Percentiles rank a stretch among this genome's conserved stretches.
These are phyloP conservation scores for Coriaria nepalensis DNA, from an alignment of 306 rosid genomes.

Conservation along the genomic window DNA sequence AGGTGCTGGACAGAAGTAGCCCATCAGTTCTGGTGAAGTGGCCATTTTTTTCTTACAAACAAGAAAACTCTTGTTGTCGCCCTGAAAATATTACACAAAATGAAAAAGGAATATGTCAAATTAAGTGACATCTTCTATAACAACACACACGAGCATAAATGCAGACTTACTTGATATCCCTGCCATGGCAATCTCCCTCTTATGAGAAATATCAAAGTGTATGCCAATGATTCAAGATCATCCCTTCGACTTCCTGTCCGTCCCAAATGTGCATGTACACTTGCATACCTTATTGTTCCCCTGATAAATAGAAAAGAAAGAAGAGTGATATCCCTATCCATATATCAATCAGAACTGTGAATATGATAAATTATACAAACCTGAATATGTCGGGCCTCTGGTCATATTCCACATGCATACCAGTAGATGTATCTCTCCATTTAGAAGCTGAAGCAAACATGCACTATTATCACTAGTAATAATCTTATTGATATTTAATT, in stretches of 20 bases:
- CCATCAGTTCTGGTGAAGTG: constrained; percentile 81
- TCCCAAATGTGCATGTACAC: constrained; percentile 95
- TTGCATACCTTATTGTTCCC: constrained; percentile 93
- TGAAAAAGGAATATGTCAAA: constrained; percentile 1
- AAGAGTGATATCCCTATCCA: no score
- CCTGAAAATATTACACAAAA: constrained; percentile 35
- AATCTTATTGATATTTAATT: not conserved
- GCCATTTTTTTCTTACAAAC: constrained; percentile 92
- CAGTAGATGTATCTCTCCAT: constrained; percentile 78
- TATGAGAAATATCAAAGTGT: constrained; percentile 80
- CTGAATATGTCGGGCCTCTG: constrained; percentile 95
- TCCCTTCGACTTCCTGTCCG: constrained; percentile 93
- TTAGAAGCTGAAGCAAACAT: constrained; percentile 57
- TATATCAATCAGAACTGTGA: not conserved
- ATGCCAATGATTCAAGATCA: constrained; percentile 86
- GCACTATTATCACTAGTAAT: constrained; percentile 4
- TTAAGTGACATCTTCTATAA: constrained; percentile 9
- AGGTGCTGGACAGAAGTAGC: constrained; percentile 82
- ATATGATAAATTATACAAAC: constrained; percentile 19
- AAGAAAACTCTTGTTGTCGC: constrained; percentile 92
- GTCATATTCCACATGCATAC: constrained; percentile 84
- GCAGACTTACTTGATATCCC: constrained; percentile 67
- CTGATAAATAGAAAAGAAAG: constrained; percentile 23
- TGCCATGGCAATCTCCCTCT: constrained; percentile 95
- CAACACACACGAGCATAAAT: constrained; percentile 7